Conservation (phyloP, 495 filamentous ascomycete genomes). For the Penicillium coffeae region DNA sequence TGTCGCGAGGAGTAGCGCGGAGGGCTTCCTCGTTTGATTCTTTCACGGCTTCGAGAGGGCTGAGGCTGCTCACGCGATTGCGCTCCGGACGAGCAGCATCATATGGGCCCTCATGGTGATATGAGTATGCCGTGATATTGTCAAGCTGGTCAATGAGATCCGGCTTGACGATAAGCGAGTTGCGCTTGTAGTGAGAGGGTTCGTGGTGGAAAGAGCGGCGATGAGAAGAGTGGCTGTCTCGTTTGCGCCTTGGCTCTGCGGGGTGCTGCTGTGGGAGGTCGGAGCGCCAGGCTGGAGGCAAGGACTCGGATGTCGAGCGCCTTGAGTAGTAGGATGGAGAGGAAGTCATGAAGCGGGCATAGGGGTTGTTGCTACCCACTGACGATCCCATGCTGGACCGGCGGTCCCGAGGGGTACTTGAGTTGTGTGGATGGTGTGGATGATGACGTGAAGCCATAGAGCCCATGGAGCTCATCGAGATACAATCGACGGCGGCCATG, state of each 20-base stretch:
- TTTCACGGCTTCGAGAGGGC: slow-evolving; percentile 73
- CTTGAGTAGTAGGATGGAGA: slow-evolving; percentile 21
- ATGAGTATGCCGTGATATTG: slow-evolving; percentile 51
- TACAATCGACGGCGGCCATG: slow-evolving; percentile 23
- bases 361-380: slow-evolving; percentile 34
- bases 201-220: slow-evolving; percentile 12
- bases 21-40: slow-evolving; percentile 74
- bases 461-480: slow-evolving; percentile 1
- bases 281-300: slow-evolving; percentile 23
- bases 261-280: slow-evolving; percentile 31
- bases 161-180: slow-evolving; percentile 61
- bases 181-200: slow-evolving; percentile 2
- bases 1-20: slow-evolving; percentile 76
- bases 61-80: slow-evolving; percentile 59
- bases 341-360: slow-evolving; percentile 32
- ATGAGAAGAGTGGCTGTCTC: slow-evolving; percentile 12
- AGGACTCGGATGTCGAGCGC: slow-evolving; percentile 27
- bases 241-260: slow-evolving; percentile 25
- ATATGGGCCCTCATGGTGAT: slow-evolving; percentile 92
- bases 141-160: slow-evolving; percentile 85
- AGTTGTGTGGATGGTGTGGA: slow-evolving; percentile 24
- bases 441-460: slow-evolving; percentile 23
- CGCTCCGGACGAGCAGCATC: slow-evolving; percentile 74
- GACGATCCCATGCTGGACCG: slow-evolving; percentile 10
- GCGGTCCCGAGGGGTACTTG: slow-evolving; percentile 6